Evolutionary conservation across 108 stramenopile genomes (phyloP), one percentile per base, ranked within the genome.

Genomic region (Nitzschia sp.): DNA sequence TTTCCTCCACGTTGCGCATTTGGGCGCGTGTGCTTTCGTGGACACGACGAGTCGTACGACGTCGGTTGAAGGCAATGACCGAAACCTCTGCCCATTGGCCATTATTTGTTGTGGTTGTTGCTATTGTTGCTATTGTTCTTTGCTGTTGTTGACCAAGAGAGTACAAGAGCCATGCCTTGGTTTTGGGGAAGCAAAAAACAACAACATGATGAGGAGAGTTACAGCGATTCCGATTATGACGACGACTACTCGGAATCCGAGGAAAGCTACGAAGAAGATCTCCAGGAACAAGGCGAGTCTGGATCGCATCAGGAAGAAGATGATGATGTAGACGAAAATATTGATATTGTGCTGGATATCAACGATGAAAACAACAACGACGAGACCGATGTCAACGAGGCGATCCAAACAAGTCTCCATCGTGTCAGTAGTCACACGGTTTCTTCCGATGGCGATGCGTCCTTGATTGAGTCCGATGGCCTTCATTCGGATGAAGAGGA

Each of bases 151-250:
- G 14, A 48, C 14, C 6, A 6, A 48, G 2, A 48, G 17, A 48
- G 6, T 5, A 17, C 21, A 58, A 60, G 24, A 10, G 63, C 3
- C 19, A 72, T 72, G 71, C 55, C 71, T 37, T 72, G 71, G 71
- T 72, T 72, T 29, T 72, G 71, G 71, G 71, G 71, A 15, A 72
- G 41, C 20, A 64, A 62, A 44, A 14, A 24, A 14, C 22, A 53
- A 54, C n/a, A 71, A 40, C 53, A 55, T 41, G 46, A 69, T 38
- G 68, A 69, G 8, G 53, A 69, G 26, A 41, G 39, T 10, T 42
- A 59, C 50, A 41, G 22, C 19, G 66, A 67, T 19, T 67, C 62
- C 20, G 51, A 46, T 21, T 69, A 14, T 25, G 41, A 42, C 29
- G 65, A 70, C 0, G 44, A 53, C 41, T 41, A 17, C 41, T 0